Evolutionary conservation across 495 filamentous ascomycete species (phyloP), one percentile per base, ranked within the genome.

Genomic region (Penicillium coffeae): DNA sequence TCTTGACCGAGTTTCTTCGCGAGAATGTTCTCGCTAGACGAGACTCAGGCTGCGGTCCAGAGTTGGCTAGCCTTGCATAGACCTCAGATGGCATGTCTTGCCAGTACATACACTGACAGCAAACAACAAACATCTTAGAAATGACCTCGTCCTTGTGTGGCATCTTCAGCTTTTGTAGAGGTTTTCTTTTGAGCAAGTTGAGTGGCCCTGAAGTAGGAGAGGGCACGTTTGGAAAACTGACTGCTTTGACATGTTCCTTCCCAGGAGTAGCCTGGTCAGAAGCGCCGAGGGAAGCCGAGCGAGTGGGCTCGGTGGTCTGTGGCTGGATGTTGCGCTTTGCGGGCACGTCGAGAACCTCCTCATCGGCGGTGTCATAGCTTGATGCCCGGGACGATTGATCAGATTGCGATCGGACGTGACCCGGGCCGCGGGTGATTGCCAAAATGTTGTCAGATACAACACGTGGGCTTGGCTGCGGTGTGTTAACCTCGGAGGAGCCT

Each of bases 101-200:
- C 77, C 85, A 90, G 63, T 84, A 88, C 45, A 83, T 83, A 74
- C 88, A 92, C 45, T 74, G 78, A 62, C 88, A 92, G 62, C 88
- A 92, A 47, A 90, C 83, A 5, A 90, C 86, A 49, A 92, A 82
- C 48, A 89, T 72, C 65, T 90, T 92, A 27, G 81, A 83, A 36
- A 90, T 63, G 0, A 82, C 75, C 36, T 78, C 76, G 21, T 68
- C 69, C 14, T 58, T 48, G 40, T 38, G 45, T 5, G 40, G 50
- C 10, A 19, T 19, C 47, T 58, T 68, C 1, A 39, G n/a, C 12
- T 53, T 59, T 38, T 59, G 55, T 1, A 39, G n/a, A 27, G 52
- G 22, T 27, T 38, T 57, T 18, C 25, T 37, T 12, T 48, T 38
- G 9, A 55, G 30, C 9, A 52, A 47, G 38, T 27, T 43, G 8